Base-by-base conservation (phyloP, 2,329 filamentous ascomycete species). In the Epichloe uncinata region DNA sequence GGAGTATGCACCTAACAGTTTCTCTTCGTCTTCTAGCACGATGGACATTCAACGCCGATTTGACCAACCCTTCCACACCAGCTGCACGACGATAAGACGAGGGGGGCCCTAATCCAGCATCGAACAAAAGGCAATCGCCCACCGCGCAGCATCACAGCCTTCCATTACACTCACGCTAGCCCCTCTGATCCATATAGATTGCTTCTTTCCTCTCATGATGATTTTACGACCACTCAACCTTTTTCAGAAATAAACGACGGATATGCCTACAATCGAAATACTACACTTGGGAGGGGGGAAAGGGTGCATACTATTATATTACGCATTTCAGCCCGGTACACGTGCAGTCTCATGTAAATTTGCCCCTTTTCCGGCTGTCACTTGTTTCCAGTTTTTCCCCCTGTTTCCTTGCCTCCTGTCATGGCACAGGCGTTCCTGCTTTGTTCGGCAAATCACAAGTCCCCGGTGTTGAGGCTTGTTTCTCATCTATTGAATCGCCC, bases 31-130 rank as follows among this genome's bases (percentile, higher is more conserved):
- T 2, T n/a, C 3, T 48, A 75, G 72, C 68, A 18, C 66, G 67
- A 53, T 75, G 72, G 72, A 66, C 65, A 4, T 74, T 75, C 40
- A 55, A 53, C 40, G 30, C 51, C 8, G 53, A 56, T 16, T 16
- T 56, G 38, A 48, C 15, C 12, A 47, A 4, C 35, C 3, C 42
- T 7, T 37, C 34, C 26, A 15, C 49, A 18, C 16, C 46, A 12
- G 13, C 36, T 9, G 7, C 53, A 11, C 52, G 54, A 12, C 50
- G 53, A 37, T 53, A 48, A 49, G 47, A 42, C 44, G 15, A 22
- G 22, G 20, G 20, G 7, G n/a, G n/a, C 22, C 6, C 22, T 42
- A 9, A 13, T 34, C 4, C 30, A 35, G n/a, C 16, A 44, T 44
- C 5, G 30, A 44, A 35, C 34, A 44, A 9, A 33, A 34, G 26